These are phyloP conservation scores for Trichoderma parareesei DNA, from an alignment of 495 filamentous ascomycete species.

Conservation along the genomic window DNA sequence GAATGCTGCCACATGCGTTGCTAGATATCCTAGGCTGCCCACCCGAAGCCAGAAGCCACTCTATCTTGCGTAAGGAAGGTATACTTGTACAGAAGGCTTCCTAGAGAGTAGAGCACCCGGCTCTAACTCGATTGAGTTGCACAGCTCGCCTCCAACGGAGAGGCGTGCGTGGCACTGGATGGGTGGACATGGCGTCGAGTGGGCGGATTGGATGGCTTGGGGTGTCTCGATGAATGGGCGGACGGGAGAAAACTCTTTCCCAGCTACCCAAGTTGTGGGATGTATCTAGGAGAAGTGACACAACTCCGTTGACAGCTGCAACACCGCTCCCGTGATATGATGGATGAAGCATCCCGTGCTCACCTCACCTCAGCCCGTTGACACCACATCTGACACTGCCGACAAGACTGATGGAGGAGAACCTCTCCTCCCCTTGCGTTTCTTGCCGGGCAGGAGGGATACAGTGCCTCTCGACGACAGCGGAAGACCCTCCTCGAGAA, in stretches of 20 bases:
- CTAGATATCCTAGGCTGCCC: not conserved
- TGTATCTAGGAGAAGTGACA: not conserved
- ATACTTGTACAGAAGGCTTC: not conserved
- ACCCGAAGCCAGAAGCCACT: not conserved
- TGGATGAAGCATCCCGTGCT: not conserved
- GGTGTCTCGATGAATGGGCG: not conserved
- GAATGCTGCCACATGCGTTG: not conserved
- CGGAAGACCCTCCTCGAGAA: not conserved
- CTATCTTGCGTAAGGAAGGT: not conserved
- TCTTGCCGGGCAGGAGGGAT: not conserved
- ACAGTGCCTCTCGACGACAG: not conserved
- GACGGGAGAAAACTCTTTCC: not conserved
- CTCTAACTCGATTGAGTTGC: not conserved
- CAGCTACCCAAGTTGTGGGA: not conserved
- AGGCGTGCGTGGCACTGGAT: not conserved
- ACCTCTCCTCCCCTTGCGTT: not conserved
- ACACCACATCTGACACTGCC: not conserved
- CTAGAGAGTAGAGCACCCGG: not conserved
- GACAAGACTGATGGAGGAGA: not conserved
- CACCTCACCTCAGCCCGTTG: slow-evolving; percentile 2
- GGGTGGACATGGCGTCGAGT: not conserved
- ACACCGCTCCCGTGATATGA: not conserved
- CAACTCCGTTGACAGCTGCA: not conserved
- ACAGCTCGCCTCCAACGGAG: not conserved
- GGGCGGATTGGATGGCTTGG: not conserved